phyloP scores from a whole-genome alignment of 2,329 filamentous ascomycete species.

The Trichoderma koningiopsis region DNA sequence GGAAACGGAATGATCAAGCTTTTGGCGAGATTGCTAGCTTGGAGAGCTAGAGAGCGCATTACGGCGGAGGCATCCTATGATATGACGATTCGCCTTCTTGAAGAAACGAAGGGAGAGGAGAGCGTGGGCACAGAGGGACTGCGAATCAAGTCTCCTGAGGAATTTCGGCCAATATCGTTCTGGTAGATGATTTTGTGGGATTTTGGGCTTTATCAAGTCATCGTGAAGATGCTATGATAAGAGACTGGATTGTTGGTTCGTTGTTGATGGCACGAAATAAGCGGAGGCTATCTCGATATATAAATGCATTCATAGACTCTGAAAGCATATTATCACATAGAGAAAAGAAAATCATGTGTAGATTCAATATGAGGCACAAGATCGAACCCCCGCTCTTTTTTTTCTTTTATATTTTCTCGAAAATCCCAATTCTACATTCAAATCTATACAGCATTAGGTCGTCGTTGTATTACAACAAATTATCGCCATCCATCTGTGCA shows the following conservation, averaged over 20 bases:
- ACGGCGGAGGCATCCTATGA: slow-evolving; percentile 31
- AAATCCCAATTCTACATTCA: too few species aligned
- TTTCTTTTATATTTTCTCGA: too few species aligned
- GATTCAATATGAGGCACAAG: too few species aligned
- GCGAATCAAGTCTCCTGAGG: slow-evolving; percentile 32
- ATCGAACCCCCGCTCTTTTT: too few species aligned
- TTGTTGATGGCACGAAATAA: neutral
- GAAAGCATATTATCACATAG: too few species aligned
- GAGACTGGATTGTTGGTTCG: neutral
- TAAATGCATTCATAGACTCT: neutral
- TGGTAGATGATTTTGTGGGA: slow-evolving; percentile 30
- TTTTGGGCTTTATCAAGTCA: neutral
- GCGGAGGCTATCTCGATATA: neutral
- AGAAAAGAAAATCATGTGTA: too few species aligned
- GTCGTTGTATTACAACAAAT: neutral
- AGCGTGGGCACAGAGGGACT: slow-evolving; percentile 11
- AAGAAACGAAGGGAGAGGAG: neutral
- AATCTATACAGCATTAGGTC: neutral
- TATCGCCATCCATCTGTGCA: neutral
- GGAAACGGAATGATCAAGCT: slow-evolving; percentile 32
- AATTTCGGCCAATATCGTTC: slow-evolving; percentile 34
- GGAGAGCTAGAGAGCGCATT: slow-evolving; percentile 29
- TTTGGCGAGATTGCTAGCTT: slow-evolving; percentile 31
- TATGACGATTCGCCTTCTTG: slow-evolving; percentile 24
- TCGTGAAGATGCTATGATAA: neutral